Percentiles rank a stretch among this genome's conserved stretches.
phyloP scores from a whole-genome alignment of 78 protist genomes.

The Dictyostelium firmibasis region DNA sequence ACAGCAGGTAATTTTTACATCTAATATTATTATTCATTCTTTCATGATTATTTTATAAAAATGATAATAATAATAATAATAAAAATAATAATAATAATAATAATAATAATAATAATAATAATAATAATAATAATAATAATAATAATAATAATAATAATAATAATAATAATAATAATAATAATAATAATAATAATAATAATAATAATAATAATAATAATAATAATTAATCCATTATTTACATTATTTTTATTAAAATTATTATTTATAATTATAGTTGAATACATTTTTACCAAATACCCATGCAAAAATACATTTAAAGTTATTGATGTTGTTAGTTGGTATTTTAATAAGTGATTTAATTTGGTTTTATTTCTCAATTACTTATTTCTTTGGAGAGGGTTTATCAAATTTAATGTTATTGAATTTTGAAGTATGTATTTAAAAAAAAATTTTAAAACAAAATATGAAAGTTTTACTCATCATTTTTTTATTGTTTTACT shows the following conservation, averaged over 20 bases:
- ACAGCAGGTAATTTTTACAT: background rate
- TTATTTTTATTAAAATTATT: background rate
- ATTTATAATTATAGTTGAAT: slow-evolving; percentile 28
- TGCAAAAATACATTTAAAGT: slow-evolving; percentile 66
- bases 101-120: no score
- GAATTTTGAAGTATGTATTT: slow-evolving; percentile 65
- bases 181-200: no score
- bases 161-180: background rate
- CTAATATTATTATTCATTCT: background rate
- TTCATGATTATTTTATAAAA: background rate
- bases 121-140: background rate
- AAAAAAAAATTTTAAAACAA: background rate
- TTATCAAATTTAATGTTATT: slow-evolving; percentile 58
- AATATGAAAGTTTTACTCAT: background rate
- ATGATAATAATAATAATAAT: no score
- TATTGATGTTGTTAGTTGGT: slow-evolving; percentile 38
- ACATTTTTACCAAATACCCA: slow-evolving; percentile 79
- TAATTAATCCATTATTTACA: no score
- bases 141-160: background rate
- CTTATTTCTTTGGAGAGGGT: slow-evolving; percentile 49
- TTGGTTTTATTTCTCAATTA: slow-evolving; percentile 62
- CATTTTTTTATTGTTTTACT: no score
- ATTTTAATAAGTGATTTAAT: slow-evolving; percentile 37
- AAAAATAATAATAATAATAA: no score
- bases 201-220: no score